Conservation (phyloP, 1,284 basidiomycete species). For the Ustilago bromivora region DNA sequence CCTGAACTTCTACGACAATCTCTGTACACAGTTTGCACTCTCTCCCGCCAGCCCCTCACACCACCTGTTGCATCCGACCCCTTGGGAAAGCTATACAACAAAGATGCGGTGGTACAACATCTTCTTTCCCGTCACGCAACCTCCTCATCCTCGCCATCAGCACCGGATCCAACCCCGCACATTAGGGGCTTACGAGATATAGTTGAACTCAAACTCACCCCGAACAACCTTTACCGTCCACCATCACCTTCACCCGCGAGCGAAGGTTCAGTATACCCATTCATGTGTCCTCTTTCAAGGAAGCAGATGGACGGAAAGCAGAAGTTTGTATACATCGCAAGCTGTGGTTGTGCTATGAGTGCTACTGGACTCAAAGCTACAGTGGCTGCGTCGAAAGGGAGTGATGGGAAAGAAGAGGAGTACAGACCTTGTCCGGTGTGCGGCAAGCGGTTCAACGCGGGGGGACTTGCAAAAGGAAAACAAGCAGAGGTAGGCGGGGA, state of each 20-base stretch:
- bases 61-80: constrained; percentile 61
- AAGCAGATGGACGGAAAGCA: constrained; percentile 64
- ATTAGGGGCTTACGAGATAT: constrained; percentile 62
- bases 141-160: neutral
- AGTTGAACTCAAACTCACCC: constrained; percentile 44
- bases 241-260: constrained; percentile 24
- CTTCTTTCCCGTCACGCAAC: constrained; percentile 47
- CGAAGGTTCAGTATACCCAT: constrained; percentile 41
- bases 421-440: constrained; percentile 55
- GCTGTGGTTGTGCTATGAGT: constrained; percentile 63
- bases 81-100: constrained; percentile 66
- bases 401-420: constrained; percentile 1
- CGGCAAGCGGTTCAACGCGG: constrained; percentile 43
- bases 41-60: constrained; percentile 54
- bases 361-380: constrained; percentile 53
- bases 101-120: constrained; percentile 63
- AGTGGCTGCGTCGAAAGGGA: constrained; percentile 6
- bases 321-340: constrained; percentile 59
- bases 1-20: constrained; percentile 55
- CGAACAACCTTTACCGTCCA: constrained; percentile 45
- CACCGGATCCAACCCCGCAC: constrained; percentile 39
- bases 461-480: constrained; percentile 34
- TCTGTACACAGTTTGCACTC: constrained; percentile 59
- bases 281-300: constrained; percentile 63
- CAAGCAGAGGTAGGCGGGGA: constrained; percentile 21